phyloP scores from a whole-genome alignment of 202 grass and related monocot species.

The Elaeis oleifera region DNA sequence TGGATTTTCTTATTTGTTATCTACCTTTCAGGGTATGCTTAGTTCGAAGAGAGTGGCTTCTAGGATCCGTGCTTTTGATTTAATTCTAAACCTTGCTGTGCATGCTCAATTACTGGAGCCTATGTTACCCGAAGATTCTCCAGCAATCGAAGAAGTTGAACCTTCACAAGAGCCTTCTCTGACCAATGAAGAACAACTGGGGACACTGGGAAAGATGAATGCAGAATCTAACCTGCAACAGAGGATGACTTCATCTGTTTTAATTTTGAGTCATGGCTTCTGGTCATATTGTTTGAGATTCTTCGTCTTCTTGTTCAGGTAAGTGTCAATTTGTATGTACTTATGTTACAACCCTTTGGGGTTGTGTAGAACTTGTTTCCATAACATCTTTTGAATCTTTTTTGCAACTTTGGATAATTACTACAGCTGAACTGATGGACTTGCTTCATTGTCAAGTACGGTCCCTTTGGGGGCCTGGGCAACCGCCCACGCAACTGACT shows the following conservation, averaged over 20 bases:
- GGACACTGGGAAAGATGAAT: slow-evolving; percentile 36
- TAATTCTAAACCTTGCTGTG: slow-evolving; percentile 88
- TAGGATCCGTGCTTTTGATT: slow-evolving; percentile 93
- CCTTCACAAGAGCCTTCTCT: slow-evolving; percentile 42
- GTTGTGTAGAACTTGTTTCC: too few species aligned
- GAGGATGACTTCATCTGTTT: slow-evolving; percentile 54
- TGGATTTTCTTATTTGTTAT: slow-evolving; percentile 30
- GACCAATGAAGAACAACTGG: slow-evolving; percentile 46
- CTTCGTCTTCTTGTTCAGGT: slow-evolving; percentile 93
- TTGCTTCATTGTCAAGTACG: too few species aligned
- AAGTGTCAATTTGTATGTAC: slow-evolving; percentile 6
- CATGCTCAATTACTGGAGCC: slow-evolving; percentile 93
- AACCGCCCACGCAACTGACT: too few species aligned
- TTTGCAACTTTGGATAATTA: too few species aligned
- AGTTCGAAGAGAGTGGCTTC: slow-evolving; percentile 62
- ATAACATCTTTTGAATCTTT: too few species aligned
- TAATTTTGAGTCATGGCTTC: slow-evolving; percentile 92
- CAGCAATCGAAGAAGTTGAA: slow-evolving; percentile 42
- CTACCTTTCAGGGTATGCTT: slow-evolving; percentile 70
- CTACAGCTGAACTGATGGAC: too few species aligned
- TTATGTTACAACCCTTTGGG: too few species aligned
- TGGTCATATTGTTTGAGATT: slow-evolving; percentile 87
- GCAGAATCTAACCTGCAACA: slow-evolving; percentile 36
- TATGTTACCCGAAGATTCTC: slow-evolving; percentile 67
- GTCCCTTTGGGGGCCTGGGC: too few species aligned